Base-by-base conservation (phyloP, 768 basidiomycete genomes). In the Nidularia sp. region DNA sequence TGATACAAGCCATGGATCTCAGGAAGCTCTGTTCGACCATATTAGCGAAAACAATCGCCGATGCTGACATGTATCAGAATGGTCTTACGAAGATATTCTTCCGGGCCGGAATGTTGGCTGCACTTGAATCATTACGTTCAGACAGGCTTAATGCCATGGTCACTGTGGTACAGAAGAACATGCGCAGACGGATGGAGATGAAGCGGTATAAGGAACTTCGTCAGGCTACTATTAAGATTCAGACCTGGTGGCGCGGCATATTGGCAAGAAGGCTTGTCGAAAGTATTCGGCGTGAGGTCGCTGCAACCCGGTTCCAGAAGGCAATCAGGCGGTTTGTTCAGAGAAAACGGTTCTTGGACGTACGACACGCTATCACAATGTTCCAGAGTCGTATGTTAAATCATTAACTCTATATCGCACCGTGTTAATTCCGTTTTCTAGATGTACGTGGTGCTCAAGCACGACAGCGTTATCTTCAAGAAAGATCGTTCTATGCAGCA, bases 81-180 rank as follows among this genome's bases (percentile, higher is more conserved):
- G 97, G 97, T 60, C 79, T 94, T 31, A 98, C 92, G 29, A 99
- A 99, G 73, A 98, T 99, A 59, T 99, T 99, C 75, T 98, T 99
- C 81, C 85, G 97, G 54, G 95, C 97, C 9, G 97, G 97, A 57
- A 98, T 98, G 93, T 86, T 99, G 51, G 96, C 97, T 29, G 89
- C 90, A 5, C 78, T 99, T 44, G 97, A 99, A 71, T 84, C 91
- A 12, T 77, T 95, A 51, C 90, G 97, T 39, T 86, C 93, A 5
- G 85, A 90, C 54, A 79, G 90, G 53, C 80, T 98, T 49, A 95
- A 96, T 64, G 76, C 85, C 18, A 83, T 99, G 71, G 93, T 95
- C 55, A 97, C 94, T 9, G 82, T 97, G 48, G 88, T 99, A 2
- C 97, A 98, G 75, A 98, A 98, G 83, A 98, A 98, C 69, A 88